Evolutionary conservation across 1,284 basidiomycete genomes (phyloP).

Genomic region (Lentinula novae-zelandiae): DNA sequence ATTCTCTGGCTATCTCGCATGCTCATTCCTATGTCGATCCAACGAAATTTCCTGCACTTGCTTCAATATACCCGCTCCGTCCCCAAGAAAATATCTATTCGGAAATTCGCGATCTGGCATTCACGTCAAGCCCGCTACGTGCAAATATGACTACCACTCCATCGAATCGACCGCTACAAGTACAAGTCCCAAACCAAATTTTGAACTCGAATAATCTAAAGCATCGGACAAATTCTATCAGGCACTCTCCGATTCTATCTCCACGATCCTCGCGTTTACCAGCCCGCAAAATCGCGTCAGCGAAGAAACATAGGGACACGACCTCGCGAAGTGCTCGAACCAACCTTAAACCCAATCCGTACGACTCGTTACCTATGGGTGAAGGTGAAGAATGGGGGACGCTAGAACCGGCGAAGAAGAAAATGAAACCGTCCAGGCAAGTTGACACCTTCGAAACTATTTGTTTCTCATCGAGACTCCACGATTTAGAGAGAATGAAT

Average conservation of each 20-base stretch:
- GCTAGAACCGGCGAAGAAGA: slow-evolving; percentile 30
- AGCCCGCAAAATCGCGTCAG: background rate
- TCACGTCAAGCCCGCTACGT: background rate
- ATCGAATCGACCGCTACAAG: background rate
- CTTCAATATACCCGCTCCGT: background rate
- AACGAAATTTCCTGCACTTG: background rate
- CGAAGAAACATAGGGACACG: background rate
- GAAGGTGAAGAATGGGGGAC: slow-evolving; percentile 48
- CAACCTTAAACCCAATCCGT: slow-evolving; percentile 22
- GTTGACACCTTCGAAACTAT: background rate
- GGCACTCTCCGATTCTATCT: background rate
- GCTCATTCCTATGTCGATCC: background rate
- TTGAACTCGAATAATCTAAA: background rate
- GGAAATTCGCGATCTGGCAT: background rate
- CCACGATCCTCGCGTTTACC: background rate
- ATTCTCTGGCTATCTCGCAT: background rate
- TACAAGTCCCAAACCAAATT: background rate
- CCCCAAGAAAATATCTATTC: background rate
- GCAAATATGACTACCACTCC: background rate
- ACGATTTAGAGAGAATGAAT: background rate
- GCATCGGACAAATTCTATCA: background rate
- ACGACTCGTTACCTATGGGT: slow-evolving; percentile 32
- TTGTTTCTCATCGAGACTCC: background rate
- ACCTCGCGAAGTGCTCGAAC: background rate
- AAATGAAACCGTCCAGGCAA: slow-evolving; percentile 21